Evolutionary conservation across 495 filamentous ascomycete species (phyloP), one percentile per base, ranked within the genome.

Genomic region (Annulohypoxylon moriforme): DNA sequence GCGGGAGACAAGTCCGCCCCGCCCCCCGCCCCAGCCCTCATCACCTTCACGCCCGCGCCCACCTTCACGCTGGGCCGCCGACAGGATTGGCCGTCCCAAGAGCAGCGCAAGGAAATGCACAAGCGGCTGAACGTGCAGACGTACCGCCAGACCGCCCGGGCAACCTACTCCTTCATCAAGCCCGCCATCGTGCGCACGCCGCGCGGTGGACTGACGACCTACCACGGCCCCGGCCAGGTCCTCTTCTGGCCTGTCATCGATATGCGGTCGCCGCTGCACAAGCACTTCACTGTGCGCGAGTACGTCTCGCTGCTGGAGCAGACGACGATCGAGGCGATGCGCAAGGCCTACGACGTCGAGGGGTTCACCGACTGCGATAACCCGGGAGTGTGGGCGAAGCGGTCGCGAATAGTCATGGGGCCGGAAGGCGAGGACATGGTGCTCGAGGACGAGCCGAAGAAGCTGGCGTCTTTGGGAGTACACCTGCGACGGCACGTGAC

Each of bases 221-320:
- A 97, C 83, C 96, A 99, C 76, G 96, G 96, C 0, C 96, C 96
- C 0, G 96, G 96, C 0, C 96, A 99, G 77, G 81, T 95, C 66
- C 92, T 97, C 24, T 90, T 93, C 11, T 99, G 97, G 79, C 93
- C 95, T 13, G 88, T 98, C 40, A 79, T 96, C 20, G 93, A 97
- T 75, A 84, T 98, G 16, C 73, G 74, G 14, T 81, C 81, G 3
- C 62, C 72, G 1, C 34, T 68, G 20, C 79, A 84, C 74, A 42
- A 56, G 20, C 66, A 78, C 34, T 80, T 88, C 29, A 81, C 77
- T 16, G 82, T 87, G 22, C 82, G 92, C 14, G 88, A 86, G 70
- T 96, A 94, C 74, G 89, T 96, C 4, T 84, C 88, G 25, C 74
- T 92, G 25, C 84, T 99, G 0, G 95, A 99, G 80, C 82, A 88